A percentile compares a stretch with the other conserved stretches of the same genome.
phyloP scores from a whole-genome alignment of 768 basidiomycete species.

The Leucosporidium scottii region DNA sequence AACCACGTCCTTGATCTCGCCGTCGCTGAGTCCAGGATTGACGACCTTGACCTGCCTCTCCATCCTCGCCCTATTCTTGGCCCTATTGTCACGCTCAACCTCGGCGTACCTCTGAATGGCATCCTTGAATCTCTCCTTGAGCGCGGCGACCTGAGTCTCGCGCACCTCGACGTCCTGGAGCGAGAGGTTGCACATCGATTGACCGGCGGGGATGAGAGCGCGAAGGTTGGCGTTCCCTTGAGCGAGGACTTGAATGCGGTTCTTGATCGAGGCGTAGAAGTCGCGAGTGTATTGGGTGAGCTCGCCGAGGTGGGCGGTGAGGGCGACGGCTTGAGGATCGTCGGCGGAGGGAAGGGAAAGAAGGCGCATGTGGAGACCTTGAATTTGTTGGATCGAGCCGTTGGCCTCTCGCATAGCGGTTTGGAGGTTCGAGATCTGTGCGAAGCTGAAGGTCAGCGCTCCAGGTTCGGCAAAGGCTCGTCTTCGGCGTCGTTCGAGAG shows the following conservation, averaged over 20 bases:
- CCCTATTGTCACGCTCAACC: constrained; percentile 45
- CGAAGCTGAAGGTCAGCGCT: not conserved
- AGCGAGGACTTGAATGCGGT: constrained; percentile 41
- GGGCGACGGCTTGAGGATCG: constrained; percentile 26
- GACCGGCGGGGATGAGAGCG: constrained; percentile 36
- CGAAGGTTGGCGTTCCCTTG: constrained; percentile 43
- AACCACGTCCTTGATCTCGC: constrained; percentile 12
- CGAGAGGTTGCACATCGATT: constrained; percentile 15
- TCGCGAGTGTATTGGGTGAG: constrained; percentile 25
- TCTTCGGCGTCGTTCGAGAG: too few relatives aligned
- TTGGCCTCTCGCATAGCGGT: constrained; percentile 9
- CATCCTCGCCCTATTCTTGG: constrained; percentile 44
- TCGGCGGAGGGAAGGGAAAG: constrained; percentile 36
- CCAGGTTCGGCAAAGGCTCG: not conserved
- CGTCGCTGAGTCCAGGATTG: constrained; percentile 13
- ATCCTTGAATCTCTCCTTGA: constrained; percentile 45
- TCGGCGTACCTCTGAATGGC: constrained; percentile 45
- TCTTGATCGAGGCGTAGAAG: constrained; percentile 40
- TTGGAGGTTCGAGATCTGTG: constrained; percentile 20
- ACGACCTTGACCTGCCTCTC: constrained; percentile 46
- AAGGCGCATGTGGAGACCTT: constrained; percentile 34
- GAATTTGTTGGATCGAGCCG: constrained; percentile 26
- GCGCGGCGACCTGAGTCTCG: constrained; percentile 37
- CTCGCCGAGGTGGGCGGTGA: constrained; percentile 28
- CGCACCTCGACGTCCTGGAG: constrained; percentile 21